Percentiles rank a stretch among this genome's conserved stretches.
phyloP scores from a whole-genome alignment of 1,284 basidiomycete genomes.

The Peniophora sp. region DNA sequence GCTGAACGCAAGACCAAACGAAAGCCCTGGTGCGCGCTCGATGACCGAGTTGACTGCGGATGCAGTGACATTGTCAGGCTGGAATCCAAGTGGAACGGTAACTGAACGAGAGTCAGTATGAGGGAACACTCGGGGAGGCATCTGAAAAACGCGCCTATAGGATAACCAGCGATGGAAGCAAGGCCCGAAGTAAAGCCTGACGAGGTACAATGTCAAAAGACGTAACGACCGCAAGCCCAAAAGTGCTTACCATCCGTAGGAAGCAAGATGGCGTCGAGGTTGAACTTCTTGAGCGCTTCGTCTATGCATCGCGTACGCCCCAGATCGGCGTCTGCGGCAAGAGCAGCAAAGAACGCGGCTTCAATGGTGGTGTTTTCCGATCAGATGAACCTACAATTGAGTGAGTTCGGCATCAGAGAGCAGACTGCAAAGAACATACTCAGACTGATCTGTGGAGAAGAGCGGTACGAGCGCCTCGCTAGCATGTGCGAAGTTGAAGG shows the following conservation, averaged over 20 bases:
- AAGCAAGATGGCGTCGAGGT: slow-evolving; percentile 51
- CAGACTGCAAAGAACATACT: slow-evolving; percentile 19
- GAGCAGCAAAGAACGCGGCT: slow-evolving; percentile 37
- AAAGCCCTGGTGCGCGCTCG: slow-evolving; percentile 37
- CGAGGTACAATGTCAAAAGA: no score
- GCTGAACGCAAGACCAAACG: slow-evolving; percentile 57
- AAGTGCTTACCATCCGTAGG: slow-evolving; percentile 42
- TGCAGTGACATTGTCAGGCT: slow-evolving; percentile 35
- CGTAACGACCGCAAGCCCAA: slow-evolving; percentile 21
- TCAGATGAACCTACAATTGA: slow-evolving; percentile 32
- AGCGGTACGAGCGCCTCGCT: slow-evolving; percentile 38
- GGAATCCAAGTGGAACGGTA: slow-evolving; percentile 54
- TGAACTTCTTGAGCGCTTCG: slow-evolving; percentile 37
- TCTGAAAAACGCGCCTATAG: slow-evolving; percentile 23
- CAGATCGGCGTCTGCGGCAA: slow-evolving; percentile 43
- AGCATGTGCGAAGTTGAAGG: slow-evolving; percentile 43
- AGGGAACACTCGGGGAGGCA: not conserved
- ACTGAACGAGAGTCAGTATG: not conserved
- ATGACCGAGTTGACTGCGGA: slow-evolving; percentile 17
- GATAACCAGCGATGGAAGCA: slow-evolving; percentile 50
- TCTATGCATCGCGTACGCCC: slow-evolving; percentile 52
- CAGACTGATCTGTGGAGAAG: slow-evolving; percentile 38
- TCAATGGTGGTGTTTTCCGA: slow-evolving; percentile 40
- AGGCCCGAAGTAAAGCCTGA: slow-evolving; percentile 8
- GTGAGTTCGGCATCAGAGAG: not conserved